Percentiles rank a stretch among this genome's conserved stretches.
Conservation (phyloP, 2,329 filamentous ascomycete genomes). For the Paraconiothyrium brasiliense region DNA sequence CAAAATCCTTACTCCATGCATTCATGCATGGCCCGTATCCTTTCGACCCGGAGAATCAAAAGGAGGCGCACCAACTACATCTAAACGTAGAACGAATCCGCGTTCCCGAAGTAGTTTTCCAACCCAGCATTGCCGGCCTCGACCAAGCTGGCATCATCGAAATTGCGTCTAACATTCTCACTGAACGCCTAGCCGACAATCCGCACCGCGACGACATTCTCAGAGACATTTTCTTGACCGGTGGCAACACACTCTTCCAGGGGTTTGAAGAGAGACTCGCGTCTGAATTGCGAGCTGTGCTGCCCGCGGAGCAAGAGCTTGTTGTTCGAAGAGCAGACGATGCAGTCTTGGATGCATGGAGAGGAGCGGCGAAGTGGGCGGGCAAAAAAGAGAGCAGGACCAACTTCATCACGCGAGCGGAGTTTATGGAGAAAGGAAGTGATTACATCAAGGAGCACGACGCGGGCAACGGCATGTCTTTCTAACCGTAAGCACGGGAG, state of each 20-base stretch:
- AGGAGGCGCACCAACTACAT: conserved; percentile 86
- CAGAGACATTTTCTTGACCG: conserved; percentile 89
- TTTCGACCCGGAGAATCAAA: conserved; percentile 81
- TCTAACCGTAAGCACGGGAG: conserved; percentile 1
- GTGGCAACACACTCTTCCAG: conserved; percentile 87
- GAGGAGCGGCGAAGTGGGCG: conserved; percentile 88
- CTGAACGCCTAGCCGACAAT: conserved; percentile 73
- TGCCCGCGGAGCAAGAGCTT: conserved; percentile 74
- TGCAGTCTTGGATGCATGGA: conserved; percentile 89
- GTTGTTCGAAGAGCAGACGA: conserved; percentile 77
- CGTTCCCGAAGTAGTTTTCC: conserved; percentile 91
- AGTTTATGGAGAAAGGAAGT: conserved; percentile 89
- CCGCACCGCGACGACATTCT: conserved; percentile 74
- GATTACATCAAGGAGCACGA: conserved; percentile 86
- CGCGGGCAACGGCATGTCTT: conserved; percentile 50
- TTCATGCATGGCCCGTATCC: conserved; percentile 89
- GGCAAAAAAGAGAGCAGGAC: conserved; percentile 66
- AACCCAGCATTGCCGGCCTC: conserved; percentile 87
- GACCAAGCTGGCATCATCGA: conserved; percentile 95
- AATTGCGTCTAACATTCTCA: conserved; percentile 89
- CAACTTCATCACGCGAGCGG: conserved; percentile 77
- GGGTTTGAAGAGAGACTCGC: conserved; percentile 86
- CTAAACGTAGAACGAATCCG: conserved; percentile 96
- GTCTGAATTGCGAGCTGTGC: conserved; percentile 70
- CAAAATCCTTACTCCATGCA: conserved; percentile 86